These are phyloP conservation scores for Tephrocybe sp. DNA, from an alignment of 768 basidiomycete species.

Conservation along the genomic window DNA sequence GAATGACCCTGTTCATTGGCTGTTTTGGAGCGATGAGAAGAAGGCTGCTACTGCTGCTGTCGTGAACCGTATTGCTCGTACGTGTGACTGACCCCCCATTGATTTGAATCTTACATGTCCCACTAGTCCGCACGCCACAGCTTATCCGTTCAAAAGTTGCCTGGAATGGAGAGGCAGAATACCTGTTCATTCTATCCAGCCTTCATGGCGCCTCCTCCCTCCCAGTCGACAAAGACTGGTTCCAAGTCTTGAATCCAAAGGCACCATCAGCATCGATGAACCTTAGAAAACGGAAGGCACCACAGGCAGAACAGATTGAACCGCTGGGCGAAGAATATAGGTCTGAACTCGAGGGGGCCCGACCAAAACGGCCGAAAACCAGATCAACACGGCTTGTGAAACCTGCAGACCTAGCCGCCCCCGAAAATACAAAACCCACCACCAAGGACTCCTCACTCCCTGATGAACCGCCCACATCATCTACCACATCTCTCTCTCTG, in stretches of 20 bases:
- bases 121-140: constrained; percentile 36
- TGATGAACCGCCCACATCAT: constrained; percentile 5
- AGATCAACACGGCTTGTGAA: constrained; percentile 11
- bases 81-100: constrained; percentile 24
- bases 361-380: constrained; percentile 25
- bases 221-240: constrained; percentile 33
- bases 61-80: constrained; percentile 56
- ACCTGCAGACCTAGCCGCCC: constrained; percentile 1
- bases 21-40: constrained; percentile 60
- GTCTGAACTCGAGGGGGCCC: constrained; percentile 27
- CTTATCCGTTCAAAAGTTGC: constrained; percentile 39
- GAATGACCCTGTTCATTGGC: constrained; percentile 57
- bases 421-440: constrained; percentile 9
- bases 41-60: constrained; percentile 48
- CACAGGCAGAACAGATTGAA: constrained; percentile 24
- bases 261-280: constrained; percentile 25
- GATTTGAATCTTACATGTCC: background rate
- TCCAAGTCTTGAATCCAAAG: constrained; percentile 31
- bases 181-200: constrained; percentile 33
- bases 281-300: constrained; percentile 33
- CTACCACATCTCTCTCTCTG: background rate
- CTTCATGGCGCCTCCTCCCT: constrained; percentile 33
- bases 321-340: constrained; percentile 24
- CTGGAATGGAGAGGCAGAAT: constrained; percentile 44
- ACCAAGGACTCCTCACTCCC: background rate